Percentiles rank a stretch among this genome's conserved stretches.
phyloP scores from a whole-genome alignment of 345 rosid species.

The Citrus reticulata region DNA sequence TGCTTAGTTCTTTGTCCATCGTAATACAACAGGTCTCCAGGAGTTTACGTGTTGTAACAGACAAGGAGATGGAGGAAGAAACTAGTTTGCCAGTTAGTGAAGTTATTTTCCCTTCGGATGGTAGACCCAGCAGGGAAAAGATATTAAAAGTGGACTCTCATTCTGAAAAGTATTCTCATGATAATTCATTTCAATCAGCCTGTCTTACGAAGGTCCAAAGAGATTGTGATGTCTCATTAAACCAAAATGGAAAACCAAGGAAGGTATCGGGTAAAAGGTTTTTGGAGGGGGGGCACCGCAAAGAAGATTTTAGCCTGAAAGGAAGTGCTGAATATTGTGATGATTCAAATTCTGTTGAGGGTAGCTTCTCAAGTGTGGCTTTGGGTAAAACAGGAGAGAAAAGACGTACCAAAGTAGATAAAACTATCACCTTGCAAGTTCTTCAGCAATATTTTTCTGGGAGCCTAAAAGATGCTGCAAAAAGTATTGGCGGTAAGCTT shows the following conservation, averaged over 20 bases:
- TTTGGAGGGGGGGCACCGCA: conserved; percentile 18
- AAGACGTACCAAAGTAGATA: conserved; percentile 66
- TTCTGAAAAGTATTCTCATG: conserved; percentile 28
- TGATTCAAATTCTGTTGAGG: conserved; percentile 45
- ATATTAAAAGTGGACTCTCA: conserved; percentile 24
- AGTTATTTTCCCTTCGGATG: conserved; percentile 25
- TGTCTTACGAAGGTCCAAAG: conserved; percentile 27
- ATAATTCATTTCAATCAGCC: conserved; percentile 27
- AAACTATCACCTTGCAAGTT: conserved; percentile 67
- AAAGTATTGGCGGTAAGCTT: conserved; percentile 77
- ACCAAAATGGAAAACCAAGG: conserved; percentile 24
- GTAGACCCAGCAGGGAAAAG: conserved; percentile 32
- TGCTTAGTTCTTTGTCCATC: conserved; percentile 66
- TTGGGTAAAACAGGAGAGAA: conserved; percentile 41
- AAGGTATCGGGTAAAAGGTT: conserved; percentile 23
- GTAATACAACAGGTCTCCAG: conserved; percentile 67
- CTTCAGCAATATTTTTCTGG: conserved; percentile 76
- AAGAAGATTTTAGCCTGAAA: conserved; percentile 29
- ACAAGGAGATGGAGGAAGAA: conserved; percentile 67
- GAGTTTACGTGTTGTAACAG: conserved; percentile 69
- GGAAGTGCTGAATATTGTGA: conserved; percentile 34
- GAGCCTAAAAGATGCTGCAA: conserved; percentile 94
- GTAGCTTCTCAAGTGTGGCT: conserved; percentile 34
- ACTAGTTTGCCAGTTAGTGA: conserved; percentile 31
- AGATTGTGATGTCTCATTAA: conserved; percentile 17